Base-by-base conservation (phyloP, 805 yeast genomes). In the Metschnikowia cubensis region DNA sequence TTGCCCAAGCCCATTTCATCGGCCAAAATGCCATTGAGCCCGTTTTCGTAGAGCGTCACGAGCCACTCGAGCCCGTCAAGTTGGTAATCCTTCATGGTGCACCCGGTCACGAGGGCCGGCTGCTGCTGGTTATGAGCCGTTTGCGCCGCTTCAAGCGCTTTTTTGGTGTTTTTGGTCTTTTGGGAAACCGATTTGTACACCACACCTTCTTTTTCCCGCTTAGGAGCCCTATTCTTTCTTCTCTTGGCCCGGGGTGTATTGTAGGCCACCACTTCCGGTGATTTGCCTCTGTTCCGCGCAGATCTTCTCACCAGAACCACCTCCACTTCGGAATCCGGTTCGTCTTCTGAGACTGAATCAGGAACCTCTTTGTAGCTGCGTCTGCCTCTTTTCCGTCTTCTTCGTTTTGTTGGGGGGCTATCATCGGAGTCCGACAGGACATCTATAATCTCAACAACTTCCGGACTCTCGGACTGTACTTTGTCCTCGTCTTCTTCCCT, bases 1-100 rank as follows among this genome's bases (percentile, higher is more conserved):
- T 92, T 92, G 1, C 99, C 99, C 22, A 92, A 71, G 0, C 98
- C 98, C 99, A 92, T 92, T 66, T 92, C 98, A 69, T 94, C 98
- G 0, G 98, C 98, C 18, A 94, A 70, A 34, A 94, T 91, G 2
- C 98, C 99, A 65, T 92, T 92, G 29, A 92, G 73, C 0, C 98
- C 99, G 66, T 92, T 94, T 62, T 91, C 96, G 64, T 87, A 94
- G 22, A 92, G 69, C 0, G 96, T 85, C 13, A 85, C 79, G 38
- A 94, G 70, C 98, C 98, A 92, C 55, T 89, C 90, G 50, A 92
- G 76, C 1, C 98, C 99, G 49, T 87, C 90, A 17, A 89, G 65
- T 67, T 92, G 99, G 62, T 94, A 90, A 29, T 83, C 86, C 61
- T 89, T 89, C 75, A 92, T 72, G 0, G 62, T 60, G 31, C 89